Evolutionary conservation across 139 green algal species (phyloP).

Genomic region (Coelastrella sp.): DNA sequence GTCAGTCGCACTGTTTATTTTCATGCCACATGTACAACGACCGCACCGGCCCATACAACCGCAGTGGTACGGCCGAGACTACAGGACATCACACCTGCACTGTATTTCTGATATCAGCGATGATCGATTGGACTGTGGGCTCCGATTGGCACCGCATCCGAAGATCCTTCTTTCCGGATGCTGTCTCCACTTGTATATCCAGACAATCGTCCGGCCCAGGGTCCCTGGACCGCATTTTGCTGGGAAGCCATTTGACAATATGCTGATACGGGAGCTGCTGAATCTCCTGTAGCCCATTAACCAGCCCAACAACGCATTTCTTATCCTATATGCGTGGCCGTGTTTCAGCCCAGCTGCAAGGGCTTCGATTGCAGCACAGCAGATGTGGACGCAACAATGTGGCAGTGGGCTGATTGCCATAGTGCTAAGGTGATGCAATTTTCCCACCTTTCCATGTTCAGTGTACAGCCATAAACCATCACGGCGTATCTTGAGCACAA

Average conservation of each 20-base stretch:
- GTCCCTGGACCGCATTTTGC: constrained; percentile 65
- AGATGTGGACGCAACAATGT: neutral
- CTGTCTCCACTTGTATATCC: constrained; percentile 70
- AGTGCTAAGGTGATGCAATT: neutral
- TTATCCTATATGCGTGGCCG: too few species aligned
- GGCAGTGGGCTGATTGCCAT: neutral
- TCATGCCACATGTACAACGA: neutral
- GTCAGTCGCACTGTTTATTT: neutral
- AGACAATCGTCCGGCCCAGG: constrained; percentile 67
- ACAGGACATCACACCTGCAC: constrained; percentile 54
- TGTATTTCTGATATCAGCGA: constrained; percentile 59
- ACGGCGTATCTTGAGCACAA: constrained; percentile 46
- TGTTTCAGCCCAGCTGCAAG: too few species aligned
- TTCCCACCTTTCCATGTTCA: constrained; percentile 29
- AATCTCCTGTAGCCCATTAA: constrained; percentile 55
- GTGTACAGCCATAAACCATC: constrained; percentile 52
- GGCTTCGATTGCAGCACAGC: too few species aligned
- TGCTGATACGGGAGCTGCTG: constrained; percentile 69
- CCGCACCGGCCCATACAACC: too few species aligned
- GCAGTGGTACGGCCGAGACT: neutral
- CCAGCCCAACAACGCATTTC: too few species aligned
- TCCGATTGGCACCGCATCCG: constrained; percentile 64
- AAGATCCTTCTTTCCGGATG: constrained; percentile 69
- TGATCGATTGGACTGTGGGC: constrained; percentile 56
- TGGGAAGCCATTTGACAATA: constrained; percentile 79